These are phyloP conservation scores for Candida easanensis DNA, from an alignment of 805 yeast species.

Conservation along the genomic window DNA sequence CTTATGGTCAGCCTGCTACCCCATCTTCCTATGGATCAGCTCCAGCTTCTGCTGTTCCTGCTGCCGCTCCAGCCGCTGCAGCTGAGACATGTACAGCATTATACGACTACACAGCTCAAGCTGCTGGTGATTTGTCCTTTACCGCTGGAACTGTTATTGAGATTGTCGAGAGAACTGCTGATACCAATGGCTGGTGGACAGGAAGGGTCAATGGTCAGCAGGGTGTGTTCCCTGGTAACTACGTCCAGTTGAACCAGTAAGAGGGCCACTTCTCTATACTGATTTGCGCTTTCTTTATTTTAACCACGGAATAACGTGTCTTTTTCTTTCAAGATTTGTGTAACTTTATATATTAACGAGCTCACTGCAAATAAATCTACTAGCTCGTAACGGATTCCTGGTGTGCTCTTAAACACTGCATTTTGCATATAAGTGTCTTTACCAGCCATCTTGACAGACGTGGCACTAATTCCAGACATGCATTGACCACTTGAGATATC, in stretches of 20 bases:
- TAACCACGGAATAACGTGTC: too few relatives aligned
- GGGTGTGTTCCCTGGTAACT: constrained; percentile 96
- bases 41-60: constrained; percentile 30
- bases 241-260: constrained; percentile 64
- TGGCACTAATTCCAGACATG: too few relatives aligned
- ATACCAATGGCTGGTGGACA: constrained; percentile 98
- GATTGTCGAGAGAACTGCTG: constrained; percentile 76
- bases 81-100: constrained; percentile 79
- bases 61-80: constrained; percentile 29
- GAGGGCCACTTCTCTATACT: too few relatives aligned
- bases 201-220: constrained; percentile 80
- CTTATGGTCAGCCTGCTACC: constrained; percentile 29
- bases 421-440: too few relatives aligned
- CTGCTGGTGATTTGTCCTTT: constrained; percentile 86
- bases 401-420: too few relatives aligned
- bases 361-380: too few relatives aligned
- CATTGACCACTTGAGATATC: too few relatives aligned
- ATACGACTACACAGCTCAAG: constrained; percentile 90
- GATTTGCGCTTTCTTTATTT: too few relatives aligned
- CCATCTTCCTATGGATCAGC: constrained; percentile 9
- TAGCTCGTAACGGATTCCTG: too few relatives aligned
- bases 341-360: too few relatives aligned
- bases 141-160: constrained; percentile 86
- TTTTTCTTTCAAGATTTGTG: too few relatives aligned
- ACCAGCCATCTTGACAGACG: too few relatives aligned